These are phyloP conservation scores for Cladosporium velox DNA, from an alignment of 2,329 filamentous ascomycete genomes.

Conservation along the genomic window DNA sequence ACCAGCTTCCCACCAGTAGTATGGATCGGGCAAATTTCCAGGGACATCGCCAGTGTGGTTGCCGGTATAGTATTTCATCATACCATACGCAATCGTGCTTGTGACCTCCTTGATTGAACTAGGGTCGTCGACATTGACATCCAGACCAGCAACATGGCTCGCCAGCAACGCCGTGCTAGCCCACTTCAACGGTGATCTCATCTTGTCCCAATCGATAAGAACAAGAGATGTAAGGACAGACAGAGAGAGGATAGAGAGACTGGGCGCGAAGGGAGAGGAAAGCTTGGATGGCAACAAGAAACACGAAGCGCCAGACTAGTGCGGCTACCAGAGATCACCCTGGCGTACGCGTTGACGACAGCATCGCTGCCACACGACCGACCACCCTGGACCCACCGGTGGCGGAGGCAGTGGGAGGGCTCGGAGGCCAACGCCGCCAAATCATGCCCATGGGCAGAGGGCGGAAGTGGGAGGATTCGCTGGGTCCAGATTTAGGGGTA, in stretches of 20 bases:
- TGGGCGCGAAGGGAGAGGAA: slow-evolving; percentile 13
- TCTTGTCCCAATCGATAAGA: slow-evolving; percentile 1
- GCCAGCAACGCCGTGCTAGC: slow-evolving; percentile 21
- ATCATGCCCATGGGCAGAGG: slow-evolving; percentile 13
- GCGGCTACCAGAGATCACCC: slow-evolving; percentile 9
- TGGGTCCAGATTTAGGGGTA: neutral
- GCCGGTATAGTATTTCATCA: slow-evolving; percentile 57
- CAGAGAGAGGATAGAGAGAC: neutral
- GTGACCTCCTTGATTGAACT: slow-evolving; percentile 50
- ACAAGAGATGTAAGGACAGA: slow-evolving; percentile 23
- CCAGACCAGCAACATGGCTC: slow-evolving; percentile 20
- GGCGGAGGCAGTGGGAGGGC: slow-evolving; percentile 1
- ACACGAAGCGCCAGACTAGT: slow-evolving; percentile 17
- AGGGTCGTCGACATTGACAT: slow-evolving; percentile 4
- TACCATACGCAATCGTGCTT: slow-evolving; percentile 46
- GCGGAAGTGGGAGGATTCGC: neutral
- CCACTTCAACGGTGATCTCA: slow-evolving; percentile 16
- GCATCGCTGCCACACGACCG: slow-evolving; percentile 15
- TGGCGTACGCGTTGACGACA: slow-evolving; percentile 18
- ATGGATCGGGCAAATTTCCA: slow-evolving; percentile 62
- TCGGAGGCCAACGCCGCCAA: neutral
- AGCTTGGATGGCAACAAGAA: slow-evolving; percentile 19
- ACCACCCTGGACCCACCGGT: slow-evolving; percentile 14
- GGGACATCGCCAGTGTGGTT: slow-evolving; percentile 55
- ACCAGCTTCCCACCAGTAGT: slow-evolving; percentile 73